phyloP scores from a whole-genome alignment of 305 asterid species.

The Fraxinus baroniana region DNA sequence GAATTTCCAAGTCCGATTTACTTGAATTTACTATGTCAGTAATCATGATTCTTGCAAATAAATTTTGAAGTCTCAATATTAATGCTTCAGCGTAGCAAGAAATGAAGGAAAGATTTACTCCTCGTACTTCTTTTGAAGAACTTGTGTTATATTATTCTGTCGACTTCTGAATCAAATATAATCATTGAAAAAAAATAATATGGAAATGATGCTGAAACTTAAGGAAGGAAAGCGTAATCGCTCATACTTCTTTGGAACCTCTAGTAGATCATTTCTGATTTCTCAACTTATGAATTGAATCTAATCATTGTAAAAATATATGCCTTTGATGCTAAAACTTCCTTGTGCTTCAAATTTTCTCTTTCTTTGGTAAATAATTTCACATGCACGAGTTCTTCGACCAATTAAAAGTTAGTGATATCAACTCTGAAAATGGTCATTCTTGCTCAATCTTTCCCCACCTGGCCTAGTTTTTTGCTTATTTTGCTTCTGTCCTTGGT shows the following conservation, averaged over 20 bases:
- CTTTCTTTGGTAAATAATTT: background rate
- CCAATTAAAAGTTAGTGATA: background rate
- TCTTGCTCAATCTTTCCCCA: background rate
- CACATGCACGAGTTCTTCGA: background rate
- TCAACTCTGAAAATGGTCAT: background rate
- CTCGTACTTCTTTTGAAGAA: background rate
- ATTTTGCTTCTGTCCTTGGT: background rate
- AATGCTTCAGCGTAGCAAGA: background rate
- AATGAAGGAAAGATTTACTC: background rate
- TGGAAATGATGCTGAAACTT: background rate
- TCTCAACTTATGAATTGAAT: background rate
- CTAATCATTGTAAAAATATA: background rate
- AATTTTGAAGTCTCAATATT: background rate
- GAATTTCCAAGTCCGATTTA: background rate
- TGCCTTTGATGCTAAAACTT: background rate
- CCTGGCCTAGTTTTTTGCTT: background rate
- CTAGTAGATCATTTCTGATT: background rate
- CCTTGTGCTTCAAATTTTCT: background rate
- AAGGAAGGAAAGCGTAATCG: background rate
- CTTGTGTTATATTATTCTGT: background rate
- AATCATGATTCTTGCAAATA: background rate
- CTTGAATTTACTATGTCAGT: background rate
- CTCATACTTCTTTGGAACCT: background rate
- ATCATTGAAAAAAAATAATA: background rate
- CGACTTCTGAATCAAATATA: background rate